phyloP scores from a whole-genome alignment of 1,284 basidiomycete genomes.

The Rhodotorula sp. region DNA sequence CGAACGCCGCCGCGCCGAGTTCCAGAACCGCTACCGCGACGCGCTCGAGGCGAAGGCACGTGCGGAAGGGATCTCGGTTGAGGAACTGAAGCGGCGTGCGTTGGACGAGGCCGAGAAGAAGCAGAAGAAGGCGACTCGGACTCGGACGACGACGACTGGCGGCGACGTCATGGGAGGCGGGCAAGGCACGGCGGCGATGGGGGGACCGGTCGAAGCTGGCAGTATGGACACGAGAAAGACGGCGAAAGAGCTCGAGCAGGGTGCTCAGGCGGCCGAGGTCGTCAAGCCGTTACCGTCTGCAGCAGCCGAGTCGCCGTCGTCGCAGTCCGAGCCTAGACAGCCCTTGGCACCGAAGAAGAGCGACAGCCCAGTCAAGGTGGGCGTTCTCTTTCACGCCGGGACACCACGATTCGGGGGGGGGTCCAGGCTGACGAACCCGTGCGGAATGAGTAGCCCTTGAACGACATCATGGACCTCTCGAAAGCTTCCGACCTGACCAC shows the following conservation, averaged over 20 bases:
- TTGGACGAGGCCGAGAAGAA: not conserved
- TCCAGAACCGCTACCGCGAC: constrained; percentile 39
- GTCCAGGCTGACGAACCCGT: not conserved
- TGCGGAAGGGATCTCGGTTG: constrained; percentile 35
- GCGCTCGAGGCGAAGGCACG: constrained; percentile 39
- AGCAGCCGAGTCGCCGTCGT: not conserved
- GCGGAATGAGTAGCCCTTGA: constrained; percentile 62
- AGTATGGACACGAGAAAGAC: constrained; percentile 21
- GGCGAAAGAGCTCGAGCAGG: constrained; percentile 1
- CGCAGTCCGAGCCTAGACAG: not conserved
- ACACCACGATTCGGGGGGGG: no score
- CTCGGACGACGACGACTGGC: not conserved
- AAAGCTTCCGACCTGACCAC: constrained; percentile 70
- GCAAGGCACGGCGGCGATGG: no score
- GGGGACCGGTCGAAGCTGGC: constrained; percentile 27
- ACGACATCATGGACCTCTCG: constrained; percentile 72
- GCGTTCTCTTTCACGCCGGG: not conserved
- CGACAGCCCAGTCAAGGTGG: constrained; percentile 36
- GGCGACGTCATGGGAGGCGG: not conserved
- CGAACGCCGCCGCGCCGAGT: constrained; percentile 25
- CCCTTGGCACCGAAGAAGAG: constrained; percentile 6
- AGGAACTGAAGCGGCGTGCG: constrained; percentile 33
- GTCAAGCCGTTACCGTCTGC: constrained; percentile 26
- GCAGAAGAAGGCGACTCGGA: not conserved
- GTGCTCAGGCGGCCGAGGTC: constrained; percentile 1